Conservation (phyloP, 2,329 filamentous ascomycete genomes). For the Stachybotrys chartarum region DNA sequence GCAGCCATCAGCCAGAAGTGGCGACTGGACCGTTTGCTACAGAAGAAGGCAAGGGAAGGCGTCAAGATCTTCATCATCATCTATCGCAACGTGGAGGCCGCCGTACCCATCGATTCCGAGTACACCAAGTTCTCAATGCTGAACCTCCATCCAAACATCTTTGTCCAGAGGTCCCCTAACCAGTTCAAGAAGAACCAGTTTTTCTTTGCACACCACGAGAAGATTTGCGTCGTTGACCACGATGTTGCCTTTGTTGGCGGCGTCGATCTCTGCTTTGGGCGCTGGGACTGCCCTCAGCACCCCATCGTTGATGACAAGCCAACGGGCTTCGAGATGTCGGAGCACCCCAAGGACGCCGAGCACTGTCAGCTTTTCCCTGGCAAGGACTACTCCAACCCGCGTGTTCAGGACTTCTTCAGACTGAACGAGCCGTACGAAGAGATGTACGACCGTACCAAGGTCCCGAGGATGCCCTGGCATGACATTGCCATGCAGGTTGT, state of each 20-base stretch:
- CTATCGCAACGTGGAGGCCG: slow-evolving; percentile 95
- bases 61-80: slow-evolving; percentile 98
- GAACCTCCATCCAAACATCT: slow-evolving; percentile 92
- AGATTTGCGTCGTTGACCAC: slow-evolving; percentile 94
- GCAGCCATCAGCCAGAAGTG: slow-evolving; percentile 97
- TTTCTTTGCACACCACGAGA: slow-evolving; percentile 98
- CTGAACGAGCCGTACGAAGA: slow-evolving; percentile 94
- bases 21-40: slow-evolving; percentile 87
- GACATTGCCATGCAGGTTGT: slow-evolving; percentile 98
- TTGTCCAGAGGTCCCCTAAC: slow-evolving; percentile 92
- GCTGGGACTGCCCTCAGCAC: slow-evolving; percentile 96
- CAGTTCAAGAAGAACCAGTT: slow-evolving; percentile 99
- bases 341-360: slow-evolving; percentile 75
- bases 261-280: slow-evolving; percentile 91
- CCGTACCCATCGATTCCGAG: slow-evolving; percentile 95
- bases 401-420: slow-evolving; percentile 90
- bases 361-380: slow-evolving; percentile 95
- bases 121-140: slow-evolving; percentile 96
- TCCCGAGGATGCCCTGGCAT: slow-evolving; percentile 97
- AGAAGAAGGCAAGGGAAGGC: slow-evolving; percentile 86
- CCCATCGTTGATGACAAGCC: slow-evolving; percentile 86
- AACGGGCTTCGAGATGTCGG: slow-evolving; percentile 81
- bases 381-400: slow-evolving; percentile 96
- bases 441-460: slow-evolving; percentile 89
- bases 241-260: slow-evolving; percentile 93